Evolutionary conservation across 345 rosid species (phyloP), one percentile per base, ranked within the genome.

Genomic region (Populus simonii): DNA sequence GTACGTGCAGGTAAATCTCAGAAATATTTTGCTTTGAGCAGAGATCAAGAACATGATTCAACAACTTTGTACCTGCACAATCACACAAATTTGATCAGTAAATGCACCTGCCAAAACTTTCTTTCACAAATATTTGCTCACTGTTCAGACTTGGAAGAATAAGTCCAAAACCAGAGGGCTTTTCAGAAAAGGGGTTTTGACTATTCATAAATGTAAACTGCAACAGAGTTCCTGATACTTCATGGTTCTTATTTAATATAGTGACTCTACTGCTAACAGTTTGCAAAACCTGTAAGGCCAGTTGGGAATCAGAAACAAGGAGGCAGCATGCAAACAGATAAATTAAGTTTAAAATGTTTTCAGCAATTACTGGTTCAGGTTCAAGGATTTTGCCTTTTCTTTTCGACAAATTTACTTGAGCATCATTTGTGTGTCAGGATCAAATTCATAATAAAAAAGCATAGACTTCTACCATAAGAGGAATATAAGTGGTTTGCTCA

Each of bases 1-100:
- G 99, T 80, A 96, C 99, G 38, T 94, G 98, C 89, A 96, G 90
- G 89, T 94, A 96, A 83, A 94, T 84, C 86, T 92, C 97, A 16
- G 86, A 84, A 62, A 90, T 87, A 83, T 86, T 89, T 84, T 89
- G 93, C 90, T 89, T 91, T 68, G 81, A 78, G 82, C 91, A 84
- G 82, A 91, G 92, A 47, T 94, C 97, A 53, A 94, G 89, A 80
- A 89, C 97, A 81, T 96, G 97, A 79, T 91, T 94, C 89, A 92
- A 80, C 84, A 96, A 88, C 86, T 43, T 91, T 53, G 98, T 89
- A 72, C 98, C 99, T 94, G 92, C 85, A 81, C 39, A 79, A 68
- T 72, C 49, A 73, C 68, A 66, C 39, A 68, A 49, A 74, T 59
- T 68, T 15, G 57, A 68, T 79, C 38, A 78, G 62, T 6, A 18